These are phyloP conservation scores for Acacia concinna DNA, from an alignment of 331 rosid genomes.

Conservation along the genomic window DNA sequence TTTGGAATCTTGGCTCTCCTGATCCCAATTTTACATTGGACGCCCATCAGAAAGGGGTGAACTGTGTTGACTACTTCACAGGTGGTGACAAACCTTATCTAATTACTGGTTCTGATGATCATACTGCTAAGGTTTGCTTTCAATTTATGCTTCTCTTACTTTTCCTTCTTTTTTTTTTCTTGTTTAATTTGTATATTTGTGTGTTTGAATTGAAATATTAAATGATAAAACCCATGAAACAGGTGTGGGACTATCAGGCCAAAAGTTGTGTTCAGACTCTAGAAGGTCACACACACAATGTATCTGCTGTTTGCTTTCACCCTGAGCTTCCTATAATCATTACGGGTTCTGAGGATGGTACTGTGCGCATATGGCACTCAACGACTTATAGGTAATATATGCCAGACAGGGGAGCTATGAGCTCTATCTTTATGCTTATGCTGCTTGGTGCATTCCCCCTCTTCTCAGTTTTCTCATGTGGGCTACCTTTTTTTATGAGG, in stretches of 20 bases:
- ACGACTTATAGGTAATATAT: conserved; percentile 84
- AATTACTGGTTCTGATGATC: conserved; percentile 98
- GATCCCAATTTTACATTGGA: conserved; percentile 99
- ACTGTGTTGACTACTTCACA: conserved; percentile 97
- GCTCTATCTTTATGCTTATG: conserved; percentile 22
- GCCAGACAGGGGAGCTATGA: conserved; percentile 13
- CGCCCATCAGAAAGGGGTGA: conserved; percentile 98
- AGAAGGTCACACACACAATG: conserved; percentile 98
- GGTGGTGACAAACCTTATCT: conserved; percentile 98
- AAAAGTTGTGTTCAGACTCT: conserved; percentile 99
- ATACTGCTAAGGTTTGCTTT: conserved; percentile 88
- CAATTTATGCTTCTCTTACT: conserved; percentile 24
- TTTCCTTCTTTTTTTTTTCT: conserved; percentile 1
- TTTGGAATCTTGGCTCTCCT: conserved; percentile 99
- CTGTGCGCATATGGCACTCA: conserved; percentile 99
- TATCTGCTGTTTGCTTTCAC: conserved; percentile 98
- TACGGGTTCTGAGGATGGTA: conserved; percentile 99
- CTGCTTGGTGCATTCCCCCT: conserved; percentile 12
- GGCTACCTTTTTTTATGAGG: not conserved
- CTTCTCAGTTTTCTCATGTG: not conserved
- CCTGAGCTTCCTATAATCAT: conserved; percentile 98
- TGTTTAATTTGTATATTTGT: conserved; percentile 19
- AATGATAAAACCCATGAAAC: conserved; percentile 36
- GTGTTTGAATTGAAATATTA: conserved; percentile 29
- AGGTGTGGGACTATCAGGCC: conserved; percentile 99